Evolutionary conservation across 2,329 filamentous ascomycete species (phyloP).

Genomic region (Parastagonospora avenae): DNA sequence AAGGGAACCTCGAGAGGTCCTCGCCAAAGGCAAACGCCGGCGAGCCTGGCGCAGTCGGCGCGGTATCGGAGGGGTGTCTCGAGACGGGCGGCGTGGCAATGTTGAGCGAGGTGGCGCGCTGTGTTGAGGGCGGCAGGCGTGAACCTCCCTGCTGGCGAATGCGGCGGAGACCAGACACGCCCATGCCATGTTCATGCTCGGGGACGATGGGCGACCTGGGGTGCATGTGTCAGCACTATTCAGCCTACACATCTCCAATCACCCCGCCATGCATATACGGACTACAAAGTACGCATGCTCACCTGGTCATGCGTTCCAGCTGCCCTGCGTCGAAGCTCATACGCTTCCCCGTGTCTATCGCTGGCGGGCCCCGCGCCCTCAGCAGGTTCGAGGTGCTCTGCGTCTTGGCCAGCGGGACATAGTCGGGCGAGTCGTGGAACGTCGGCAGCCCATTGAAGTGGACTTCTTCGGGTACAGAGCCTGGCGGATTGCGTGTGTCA

Average conservation of each 20-base stretch:
- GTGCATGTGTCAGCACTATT: conserved; percentile 11
- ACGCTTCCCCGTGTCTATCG: conserved; percentile 64
- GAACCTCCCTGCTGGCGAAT: conserved; percentile 86
- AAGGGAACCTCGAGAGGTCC: conserved; percentile 89
- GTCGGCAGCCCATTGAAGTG: conserved; percentile 25
- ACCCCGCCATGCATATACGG: no score
- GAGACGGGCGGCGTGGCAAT: conserved; percentile 64
- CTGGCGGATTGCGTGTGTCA: conserved; percentile 36
- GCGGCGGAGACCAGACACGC: conserved; percentile 83
- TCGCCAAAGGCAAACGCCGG: conserved; percentile 74
- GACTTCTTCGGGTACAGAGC: conserved; percentile 42
- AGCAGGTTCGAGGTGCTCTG: conserved; percentile 57
- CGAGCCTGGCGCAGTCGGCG: conserved; percentile 69
- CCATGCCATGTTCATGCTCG: conserved; percentile 86
- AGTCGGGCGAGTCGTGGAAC: conserved; percentile 28
- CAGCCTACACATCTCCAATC: no score
- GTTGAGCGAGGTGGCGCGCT: conserved; percentile 73
- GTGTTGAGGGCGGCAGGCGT: conserved; percentile 56
- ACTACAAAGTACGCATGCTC: conserved; percentile 57
- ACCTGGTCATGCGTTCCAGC: conserved; percentile 71
- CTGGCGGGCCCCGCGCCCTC: conserved; percentile 36
- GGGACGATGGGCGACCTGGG: conserved; percentile 71
- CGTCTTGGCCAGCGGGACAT: conserved; percentile 53
- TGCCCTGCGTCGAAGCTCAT: conserved; percentile 78
- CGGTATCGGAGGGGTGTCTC: conserved; percentile 52